Conservation (phyloP, 2,329 filamentous ascomycete species). For the Penicillium sp. region DNA sequence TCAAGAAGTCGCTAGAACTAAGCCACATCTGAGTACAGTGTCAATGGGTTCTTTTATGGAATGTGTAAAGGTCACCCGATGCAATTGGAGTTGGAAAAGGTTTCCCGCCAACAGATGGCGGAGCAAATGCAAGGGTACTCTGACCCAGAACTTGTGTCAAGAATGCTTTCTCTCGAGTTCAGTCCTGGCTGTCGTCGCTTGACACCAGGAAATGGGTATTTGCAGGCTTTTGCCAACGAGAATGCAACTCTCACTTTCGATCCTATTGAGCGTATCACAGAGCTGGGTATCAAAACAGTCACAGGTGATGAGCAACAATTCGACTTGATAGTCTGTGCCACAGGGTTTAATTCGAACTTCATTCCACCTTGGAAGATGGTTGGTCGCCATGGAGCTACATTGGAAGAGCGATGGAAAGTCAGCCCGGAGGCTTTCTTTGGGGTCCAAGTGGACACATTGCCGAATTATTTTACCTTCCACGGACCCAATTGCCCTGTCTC, state of each 20-base stretch:
- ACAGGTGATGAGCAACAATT: conserved; percentile 20
- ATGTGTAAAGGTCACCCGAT: conserved; percentile 6
- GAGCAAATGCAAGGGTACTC: not conserved
- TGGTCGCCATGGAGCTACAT: conserved; percentile 24
- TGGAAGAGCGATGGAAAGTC: conserved; percentile 28
- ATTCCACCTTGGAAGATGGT: conserved; percentile 26
- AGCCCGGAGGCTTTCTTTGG: conserved; percentile 28
- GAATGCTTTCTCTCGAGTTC: conserved; percentile 20
- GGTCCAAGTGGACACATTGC: conserved; percentile 22
- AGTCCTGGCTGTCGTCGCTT: conserved; percentile 47
- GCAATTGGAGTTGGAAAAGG: not conserved
- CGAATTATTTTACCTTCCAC: conserved; percentile 36
- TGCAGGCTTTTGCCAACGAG: conserved; percentile 46
- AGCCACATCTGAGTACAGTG: not conserved
- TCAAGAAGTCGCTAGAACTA: not conserved
- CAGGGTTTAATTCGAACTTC: conserved; percentile 34
- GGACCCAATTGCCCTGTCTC: conserved; percentile 29
- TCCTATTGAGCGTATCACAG: conserved; percentile 36
- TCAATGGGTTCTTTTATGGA: conserved; percentile 1
- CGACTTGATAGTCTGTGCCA: conserved; percentile 34
- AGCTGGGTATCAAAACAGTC: conserved; percentile 24
- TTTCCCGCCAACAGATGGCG: not conserved
- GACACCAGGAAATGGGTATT: conserved; percentile 53
- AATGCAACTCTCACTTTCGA: conserved; percentile 37
- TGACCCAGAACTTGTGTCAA: conserved; percentile 1